These are phyloP conservation scores for Leishmania major DNA, from an alignment of 208 protist genomes.

Conservation along the genomic window DNA sequence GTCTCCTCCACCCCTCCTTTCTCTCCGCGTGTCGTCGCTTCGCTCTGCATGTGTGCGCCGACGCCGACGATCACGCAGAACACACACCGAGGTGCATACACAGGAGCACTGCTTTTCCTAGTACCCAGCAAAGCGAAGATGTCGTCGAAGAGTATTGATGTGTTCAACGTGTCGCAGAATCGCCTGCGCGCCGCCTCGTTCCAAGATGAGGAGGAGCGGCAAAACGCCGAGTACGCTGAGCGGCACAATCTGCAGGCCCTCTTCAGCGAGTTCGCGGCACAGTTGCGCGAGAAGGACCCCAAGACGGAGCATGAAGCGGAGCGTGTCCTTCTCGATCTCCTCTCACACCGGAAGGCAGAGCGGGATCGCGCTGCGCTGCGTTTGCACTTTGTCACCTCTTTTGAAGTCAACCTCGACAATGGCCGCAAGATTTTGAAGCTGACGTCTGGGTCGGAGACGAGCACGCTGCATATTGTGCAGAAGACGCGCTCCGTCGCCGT, in stretches of 20 bases:
- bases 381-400: conserved; percentile 66
- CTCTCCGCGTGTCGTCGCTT: neutral
- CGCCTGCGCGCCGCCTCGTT: conserved; percentile 63
- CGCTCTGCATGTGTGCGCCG: neutral
- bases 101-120: neutral
- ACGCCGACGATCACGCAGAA: neutral
- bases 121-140: conserved; percentile 12
- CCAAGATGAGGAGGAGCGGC: conserved; percentile 70
- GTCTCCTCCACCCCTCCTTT: neutral
- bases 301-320: conserved; percentile 81
- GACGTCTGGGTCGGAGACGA: conserved; percentile 48
- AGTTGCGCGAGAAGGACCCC: conserved; percentile 76
- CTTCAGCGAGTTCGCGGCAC: conserved; percentile 75
- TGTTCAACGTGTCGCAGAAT: conserved; percentile 65
- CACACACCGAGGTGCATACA: neutral
- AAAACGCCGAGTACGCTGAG: conserved; percentile 77
- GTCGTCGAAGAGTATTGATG: conserved; percentile 53
- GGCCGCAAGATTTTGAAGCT: conserved; percentile 73
- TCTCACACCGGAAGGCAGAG: conserved; percentile 78
- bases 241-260: conserved; percentile 79
- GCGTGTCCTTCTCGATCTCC: conserved; percentile 71
- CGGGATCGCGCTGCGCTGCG: conserved; percentile 77
- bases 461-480: conserved; percentile 68
- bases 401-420: conserved; percentile 85
- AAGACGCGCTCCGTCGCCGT: conserved; percentile 65